Evolutionary conservation across 805 yeast species (phyloP), one percentile per base, ranked within the genome.

Genomic region (Candida nitratophila): DNA sequence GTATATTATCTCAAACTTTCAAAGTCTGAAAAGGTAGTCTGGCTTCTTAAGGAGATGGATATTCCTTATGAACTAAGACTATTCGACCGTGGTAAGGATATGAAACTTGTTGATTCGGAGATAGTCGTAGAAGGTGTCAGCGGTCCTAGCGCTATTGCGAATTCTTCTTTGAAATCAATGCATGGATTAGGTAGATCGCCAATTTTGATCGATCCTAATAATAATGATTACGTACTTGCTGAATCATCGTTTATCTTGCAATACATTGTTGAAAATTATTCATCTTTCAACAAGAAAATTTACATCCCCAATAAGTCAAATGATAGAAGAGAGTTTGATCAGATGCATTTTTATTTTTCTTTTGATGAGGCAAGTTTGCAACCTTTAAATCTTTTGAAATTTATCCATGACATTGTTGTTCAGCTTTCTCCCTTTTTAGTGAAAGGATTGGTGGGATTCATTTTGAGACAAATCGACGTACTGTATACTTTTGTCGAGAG

Each of bases 311-410:
- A n/a, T n/a, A 17, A 32, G 10, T 6, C 10, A 16, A 37, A 30
- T 24, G 86, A 82, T 52, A 53, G 55, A 20, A 51, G 56, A 2
- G 56, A 65, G 15, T 63, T 56, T 20, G 70, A 71, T 17, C 47
- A 60, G 35, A 71, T 77, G 31, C 74, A 73, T 46, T 81, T 73
- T 55, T 79, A 63, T 49, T 59, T 77, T 37, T 77, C 77, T 53
- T 78, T 73, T 51, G 57, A 74, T n/a, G 91, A 84, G 59, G 85
- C 80, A 1, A 70, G 84, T 20, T 56, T 83, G 16, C 80, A 76
- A 56, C 77, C 47, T 4, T 30, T 21, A 11, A 20, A 38, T 61
- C 65, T 14, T 9, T 21, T 41, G 14, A 9, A 45, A 42, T 55
- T 61, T 24, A 41, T 69, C 37, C 55, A 62, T 21, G 57, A 68